Percentiles rank a stretch among this genome's conserved stretches.
phyloP scores from a whole-genome alignment of 495 filamentous ascomycete genomes.

The Tuber melanosporum region DNA sequence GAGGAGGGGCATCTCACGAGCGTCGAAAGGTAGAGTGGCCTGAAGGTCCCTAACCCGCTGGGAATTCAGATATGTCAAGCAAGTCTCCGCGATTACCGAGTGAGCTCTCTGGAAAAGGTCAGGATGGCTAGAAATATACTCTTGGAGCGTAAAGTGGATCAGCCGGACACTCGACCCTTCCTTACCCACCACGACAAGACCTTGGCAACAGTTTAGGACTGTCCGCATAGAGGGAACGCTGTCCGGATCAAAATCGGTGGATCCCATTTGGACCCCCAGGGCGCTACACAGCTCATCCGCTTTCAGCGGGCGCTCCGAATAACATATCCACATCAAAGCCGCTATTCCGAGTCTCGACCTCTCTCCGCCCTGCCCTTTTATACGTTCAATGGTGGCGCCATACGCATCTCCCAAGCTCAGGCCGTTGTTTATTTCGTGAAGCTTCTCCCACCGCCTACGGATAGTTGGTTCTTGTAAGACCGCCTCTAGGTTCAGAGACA shows the following conservation, averaged over 20 bases:
- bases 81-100: not conserved
- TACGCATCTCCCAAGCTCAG: not conserved
- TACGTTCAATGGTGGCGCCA: not conserved
- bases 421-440: not conserved
- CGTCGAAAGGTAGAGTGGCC: not conserved
- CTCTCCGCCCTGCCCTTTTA: not conserved
- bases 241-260: not conserved
- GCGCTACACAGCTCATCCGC: not conserved
- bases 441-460: not conserved
- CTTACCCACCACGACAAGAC: not conserved
- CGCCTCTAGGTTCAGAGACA: not conserved
- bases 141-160: not conserved
- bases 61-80: not conserved
- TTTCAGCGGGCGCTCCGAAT: not conserved
- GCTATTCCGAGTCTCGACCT: not conserved
- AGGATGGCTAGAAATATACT: not conserved
- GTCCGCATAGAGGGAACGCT: not conserved
- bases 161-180: not conserved
- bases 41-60: not conserved
- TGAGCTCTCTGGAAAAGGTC: not conserved
- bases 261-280: not conserved
- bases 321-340: not conserved
- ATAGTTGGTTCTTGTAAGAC: not conserved
- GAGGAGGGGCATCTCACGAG: not conserved
- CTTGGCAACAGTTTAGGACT: not conserved